Percentiles rank a stretch among this genome's conserved stretches.
Conservation (phyloP, 2,329 filamentous ascomycete species). For the Cyanodermella asteris region DNA sequence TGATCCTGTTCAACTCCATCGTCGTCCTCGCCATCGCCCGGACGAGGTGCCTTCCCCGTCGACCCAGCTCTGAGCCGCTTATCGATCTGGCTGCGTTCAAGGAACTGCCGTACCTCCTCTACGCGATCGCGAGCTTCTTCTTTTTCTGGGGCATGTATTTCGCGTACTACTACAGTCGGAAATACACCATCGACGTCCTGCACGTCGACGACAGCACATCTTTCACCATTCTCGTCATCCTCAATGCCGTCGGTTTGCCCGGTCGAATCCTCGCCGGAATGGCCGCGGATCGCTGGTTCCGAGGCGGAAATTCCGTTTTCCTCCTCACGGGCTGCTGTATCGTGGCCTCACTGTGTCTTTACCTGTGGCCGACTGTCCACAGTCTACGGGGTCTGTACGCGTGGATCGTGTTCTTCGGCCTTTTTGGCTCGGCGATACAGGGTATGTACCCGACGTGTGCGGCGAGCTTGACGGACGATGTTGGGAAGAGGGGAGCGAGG, state of each 20-base stretch:
- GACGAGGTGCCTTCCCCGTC: slow-evolving; percentile 26
- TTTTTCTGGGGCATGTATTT: slow-evolving; percentile 31
- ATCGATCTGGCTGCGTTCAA: slow-evolving; percentile 34
- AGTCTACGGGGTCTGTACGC: slow-evolving; percentile 18
- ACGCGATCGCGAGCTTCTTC: slow-evolving; percentile 21
- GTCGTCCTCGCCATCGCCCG: slow-evolving; percentile 18
- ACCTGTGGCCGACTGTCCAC: slow-evolving; percentile 20
- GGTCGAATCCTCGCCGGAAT: slow-evolving; percentile 33
- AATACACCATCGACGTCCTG: slow-evolving; percentile 9
- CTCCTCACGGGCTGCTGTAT: slow-evolving; percentile 20
- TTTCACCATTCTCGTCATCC: slow-evolving; percentile 32
- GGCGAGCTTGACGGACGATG: slow-evolving; percentile 1
- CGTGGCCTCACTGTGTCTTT: slow-evolving; percentile 20
- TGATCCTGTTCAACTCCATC: slow-evolving; percentile 16
- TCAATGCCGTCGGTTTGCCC: slow-evolving; percentile 32
- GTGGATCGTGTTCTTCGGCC: slow-evolving; percentile 24
- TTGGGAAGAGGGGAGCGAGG: slow-evolving; percentile 1
- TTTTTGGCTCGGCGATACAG: slow-evolving; percentile 29
- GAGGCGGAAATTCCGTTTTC: slow-evolving; percentile 32
- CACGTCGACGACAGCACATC: slow-evolving; percentile 26
- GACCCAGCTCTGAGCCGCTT: slow-evolving; percentile 26
- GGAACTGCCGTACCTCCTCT: slow-evolving; percentile 31
- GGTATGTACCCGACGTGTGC: slow-evolving; percentile 12
- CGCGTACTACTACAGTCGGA: no score
- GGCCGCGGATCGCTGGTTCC: slow-evolving; percentile 32